Evolutionary conservation across 192 early-diverging fungal genomes (phyloP), one percentile per base, ranked within the genome.

Genomic region (Linnemannia zychae): DNA sequence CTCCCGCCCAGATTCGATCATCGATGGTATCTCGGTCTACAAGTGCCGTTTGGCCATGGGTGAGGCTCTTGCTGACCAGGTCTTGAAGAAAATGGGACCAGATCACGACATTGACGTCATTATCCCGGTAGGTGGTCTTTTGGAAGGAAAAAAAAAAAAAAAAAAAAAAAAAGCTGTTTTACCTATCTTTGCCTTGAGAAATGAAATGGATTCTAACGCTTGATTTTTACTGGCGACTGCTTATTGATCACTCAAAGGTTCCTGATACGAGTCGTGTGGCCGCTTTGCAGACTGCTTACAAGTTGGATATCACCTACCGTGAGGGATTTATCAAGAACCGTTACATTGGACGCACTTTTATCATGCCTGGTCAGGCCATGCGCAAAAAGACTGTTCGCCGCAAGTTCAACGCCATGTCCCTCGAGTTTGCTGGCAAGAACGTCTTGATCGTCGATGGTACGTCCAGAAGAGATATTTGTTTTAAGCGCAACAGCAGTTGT

Each of bases 281-380:
- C 20, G 99, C 98, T 48, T 88, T 99, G 82, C 97, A 99, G 90
- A 91, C 95, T 3, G 95, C 98, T 36, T 94, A 96, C 79, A 93
- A 95, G 86, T 89, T 99, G 72, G 95, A 96, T 69, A 93, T 97
- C 71, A 84, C 93, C 65, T 99, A 98, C 87, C 96, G 99, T 75
- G 99, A 99, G 94, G 99, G 99, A 7, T 99, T 99, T 88, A 97
- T 98, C 90, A 99, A 99, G 91, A 99, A 99, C 93, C 90, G 98
- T 77, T 99, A 99, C 86, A 93, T 99, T 90, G 99, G 98, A 22
- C 93, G 99, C 77, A 99, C 99, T 24, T 99, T 99, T 80, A 99
- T 99, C 79, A 99, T 99, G 99, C 98, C 99, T 36, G 99, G 98
- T 24, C 99, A 99, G 88, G 92, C 94, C 74, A 92, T 92, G 90